Evolutionary conservation across 1,139 yeast species (phyloP), one percentile per base, ranked within the genome.

Genomic region (Taphrina flavorubra): DNA sequence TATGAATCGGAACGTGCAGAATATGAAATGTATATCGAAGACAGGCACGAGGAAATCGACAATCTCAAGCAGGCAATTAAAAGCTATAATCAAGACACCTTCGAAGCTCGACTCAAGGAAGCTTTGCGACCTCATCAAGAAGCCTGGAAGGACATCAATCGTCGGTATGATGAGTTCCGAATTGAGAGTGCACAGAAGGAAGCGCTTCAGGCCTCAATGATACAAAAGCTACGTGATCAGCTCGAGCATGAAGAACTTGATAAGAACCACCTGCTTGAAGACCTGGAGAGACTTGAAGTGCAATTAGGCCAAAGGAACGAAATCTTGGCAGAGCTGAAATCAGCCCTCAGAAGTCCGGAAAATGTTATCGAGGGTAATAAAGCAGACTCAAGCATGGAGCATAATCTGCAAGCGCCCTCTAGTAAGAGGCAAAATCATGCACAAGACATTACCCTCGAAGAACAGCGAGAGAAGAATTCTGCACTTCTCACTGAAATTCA

Each of bases 21-120:
- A 36, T 62, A 62, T 16, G 66, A 62, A 18, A 40, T 51, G 44
- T 63, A 63, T 46, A 63, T 63, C 18, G 61, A 63, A 40, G 67
- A 63, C 34, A 47, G 67, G 8, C 67, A 63, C 42, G 56, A 46
- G 8, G 67, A 63, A 25, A 63, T 63, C 39, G 67, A 63, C 37
- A 57, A 44, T 36, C 36, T 63, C 36, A 44, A 46, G 47, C 61
- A 55, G 16, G 60, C 56, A 8, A 39, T 51, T 18, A 53, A 40
- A 10, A 36, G 51, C 31, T 55, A 51, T 31, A 42, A 51, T 34
- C 65, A 62, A n/a, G 65, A 62, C 31, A 51, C 65, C 14, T 62
- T 51, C 37, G 65, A 62, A 37, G 59, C 59, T 16, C 65, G 65
- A 7, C 34, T 62, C 1, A 20, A 40, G 11, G 67, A 63, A 34